A percentile compares a stretch with the other conserved stretches of the same genome.
phyloP scores from a whole-genome alignment of 2,329 filamentous ascomycete species.

The Nigrospora oryzae region DNA sequence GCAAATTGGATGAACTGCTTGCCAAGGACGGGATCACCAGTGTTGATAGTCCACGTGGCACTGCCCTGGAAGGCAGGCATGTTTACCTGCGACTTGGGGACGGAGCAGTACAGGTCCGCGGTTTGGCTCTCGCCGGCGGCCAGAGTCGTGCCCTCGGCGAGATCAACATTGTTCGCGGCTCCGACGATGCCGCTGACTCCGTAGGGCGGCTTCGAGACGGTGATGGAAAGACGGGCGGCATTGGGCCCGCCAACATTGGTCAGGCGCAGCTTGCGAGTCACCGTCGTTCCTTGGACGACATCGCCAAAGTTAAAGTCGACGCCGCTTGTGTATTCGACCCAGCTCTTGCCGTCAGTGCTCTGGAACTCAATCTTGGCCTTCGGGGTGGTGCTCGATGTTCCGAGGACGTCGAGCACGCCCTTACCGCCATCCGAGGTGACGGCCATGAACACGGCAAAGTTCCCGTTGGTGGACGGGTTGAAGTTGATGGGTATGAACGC shows the following conservation, averaged over 20 bases:
- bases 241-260: slow-evolving; percentile 43
- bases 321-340: slow-evolving; percentile 35
- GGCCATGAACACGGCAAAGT: slow-evolving; percentile 38
- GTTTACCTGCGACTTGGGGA: slow-evolving; percentile 50
- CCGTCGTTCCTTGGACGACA: slow-evolving; percentile 41
- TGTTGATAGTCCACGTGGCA: slow-evolving; percentile 48
- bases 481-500: slow-evolving; percentile 36
- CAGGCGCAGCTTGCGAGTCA: slow-evolving; percentile 39
- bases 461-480: slow-evolving; percentile 34
- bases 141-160: slow-evolving; percentile 46
- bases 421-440: slow-evolving; percentile 40
- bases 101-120: slow-evolving; percentile 44
- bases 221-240: slow-evolving; percentile 41
- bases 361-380: slow-evolving; percentile 46
- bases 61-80: slow-evolving; percentile 36
- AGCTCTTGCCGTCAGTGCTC: slow-evolving; percentile 37
- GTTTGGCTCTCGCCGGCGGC: slow-evolving; percentile 39
- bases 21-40: slow-evolving; percentile 40
- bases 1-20: slow-evolving; percentile 44
- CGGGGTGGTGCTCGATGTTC: slow-evolving; percentile 38
- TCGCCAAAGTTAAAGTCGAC: slow-evolving; percentile 45
- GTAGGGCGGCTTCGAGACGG: slow-evolving; percentile 53
- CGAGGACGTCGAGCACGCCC: slow-evolving; percentile 37
- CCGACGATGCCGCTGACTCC: slow-evolving; percentile 44
- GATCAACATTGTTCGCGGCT: slow-evolving; percentile 45